A percentile compares a stretch with the other conserved stretches of the same genome.
Evolutionary conservation across 2,329 filamentous ascomycete genomes (phyloP).

Genomic region (Aureobasidium zeae): DNA sequence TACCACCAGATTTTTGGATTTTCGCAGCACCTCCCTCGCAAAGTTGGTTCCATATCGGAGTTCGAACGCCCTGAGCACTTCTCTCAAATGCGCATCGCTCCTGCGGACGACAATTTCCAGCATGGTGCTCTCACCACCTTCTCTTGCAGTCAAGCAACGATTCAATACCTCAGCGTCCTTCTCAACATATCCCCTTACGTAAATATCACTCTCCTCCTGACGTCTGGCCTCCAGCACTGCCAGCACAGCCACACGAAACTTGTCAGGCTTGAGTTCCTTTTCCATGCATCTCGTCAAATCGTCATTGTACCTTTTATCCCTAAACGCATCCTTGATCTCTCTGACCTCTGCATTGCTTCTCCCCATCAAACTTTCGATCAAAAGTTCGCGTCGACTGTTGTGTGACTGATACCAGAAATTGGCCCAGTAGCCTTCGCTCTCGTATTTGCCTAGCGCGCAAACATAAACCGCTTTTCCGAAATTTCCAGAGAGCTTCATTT

Average conservation of each 20-base stretch:
- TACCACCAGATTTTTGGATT: constrained; percentile 88
- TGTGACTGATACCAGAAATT: constrained; percentile 96
- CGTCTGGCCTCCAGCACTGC: constrained; percentile 71
- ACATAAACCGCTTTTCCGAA: constrained; percentile 90
- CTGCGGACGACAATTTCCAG: constrained; percentile 72
- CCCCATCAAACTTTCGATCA: constrained; percentile 91
- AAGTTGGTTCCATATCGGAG: constrained; percentile 68
- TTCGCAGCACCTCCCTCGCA: constrained; percentile 74
- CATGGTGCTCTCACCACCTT: constrained; percentile 81
- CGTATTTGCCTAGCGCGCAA: constrained; percentile 80
- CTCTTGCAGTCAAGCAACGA: constrained; percentile 57
- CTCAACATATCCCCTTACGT: constrained; percentile 47
- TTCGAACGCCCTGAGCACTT: constrained; percentile 71
- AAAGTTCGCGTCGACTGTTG: constrained; percentile 71
- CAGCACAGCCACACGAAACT: constrained; percentile 83
- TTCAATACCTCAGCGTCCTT: constrained; percentile 65
- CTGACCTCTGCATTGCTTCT: constrained; percentile 79
- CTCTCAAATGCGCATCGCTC: constrained; percentile 71
- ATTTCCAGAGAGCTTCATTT: constrained; percentile 64
- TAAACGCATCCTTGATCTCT: constrained; percentile 78
- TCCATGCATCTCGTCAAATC: constrained; percentile 77
- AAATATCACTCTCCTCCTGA: constrained; percentile 67
- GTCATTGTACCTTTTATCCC: constrained; percentile 84
- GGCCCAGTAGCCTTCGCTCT: constrained; percentile 93
- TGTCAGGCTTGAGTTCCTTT: constrained; percentile 86